These are phyloP conservation scores for Phylloporus sp. DNA, from an alignment of 1,284 basidiomycete species.

Conservation along the genomic window DNA sequence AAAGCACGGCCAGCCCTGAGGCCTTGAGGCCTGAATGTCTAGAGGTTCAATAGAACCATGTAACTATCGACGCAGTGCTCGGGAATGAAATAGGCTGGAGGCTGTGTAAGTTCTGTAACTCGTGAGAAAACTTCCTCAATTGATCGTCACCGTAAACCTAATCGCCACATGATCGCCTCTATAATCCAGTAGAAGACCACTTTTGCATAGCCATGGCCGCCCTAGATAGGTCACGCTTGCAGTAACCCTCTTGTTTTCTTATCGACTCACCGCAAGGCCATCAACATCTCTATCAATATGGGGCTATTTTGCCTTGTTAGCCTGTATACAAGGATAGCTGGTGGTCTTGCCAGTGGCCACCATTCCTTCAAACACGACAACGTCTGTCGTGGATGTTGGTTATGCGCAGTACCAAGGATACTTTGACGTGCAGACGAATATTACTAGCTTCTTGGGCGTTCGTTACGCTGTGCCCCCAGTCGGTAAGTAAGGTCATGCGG, in stretches of 20 bases:
- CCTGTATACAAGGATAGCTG: background rate
- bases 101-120: too few relatives aligned
- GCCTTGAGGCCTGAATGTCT: too few relatives aligned
- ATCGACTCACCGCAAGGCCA: background rate
- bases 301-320: background rate
- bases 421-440: conserved; percentile 17
- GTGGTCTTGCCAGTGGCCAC: background rate
- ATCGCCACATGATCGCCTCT: background rate
- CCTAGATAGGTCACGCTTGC: background rate
- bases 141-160: too few relatives aligned
- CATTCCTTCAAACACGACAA: background rate
- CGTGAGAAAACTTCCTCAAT: too few relatives aligned
- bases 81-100: too few relatives aligned
- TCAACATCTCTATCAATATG: background rate
- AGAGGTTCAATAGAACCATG: too few relatives aligned
- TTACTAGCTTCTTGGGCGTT: conserved; percentile 21
- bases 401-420: conserved; percentile 27
- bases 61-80: too few relatives aligned
- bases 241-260: background rate
- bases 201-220: background rate
- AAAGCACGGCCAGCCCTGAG: too few relatives aligned
- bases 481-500: too few relatives aligned
- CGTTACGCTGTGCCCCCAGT: conserved; percentile 30
- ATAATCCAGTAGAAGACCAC: background rate
- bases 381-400: conserved; percentile 21